Evolutionary conservation across 2,329 filamentous ascomycete species (phyloP).

Genomic region (Macrophomina pseudophaseolina): DNA sequence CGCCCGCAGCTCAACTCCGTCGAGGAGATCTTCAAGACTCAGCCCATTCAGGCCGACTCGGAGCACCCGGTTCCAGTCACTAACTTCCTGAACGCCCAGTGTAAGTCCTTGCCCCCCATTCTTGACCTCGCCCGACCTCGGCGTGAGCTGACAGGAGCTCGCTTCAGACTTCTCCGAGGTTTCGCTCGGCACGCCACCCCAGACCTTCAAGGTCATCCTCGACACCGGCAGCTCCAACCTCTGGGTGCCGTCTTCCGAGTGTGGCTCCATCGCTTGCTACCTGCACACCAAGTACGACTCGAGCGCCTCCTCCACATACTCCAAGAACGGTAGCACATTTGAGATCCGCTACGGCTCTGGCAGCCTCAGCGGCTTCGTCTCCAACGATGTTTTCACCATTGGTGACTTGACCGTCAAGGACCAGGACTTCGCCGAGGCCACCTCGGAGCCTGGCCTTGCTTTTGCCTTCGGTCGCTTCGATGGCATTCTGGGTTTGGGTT

Average conservation of each 20-base stretch:
- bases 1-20: constrained; percentile 64
- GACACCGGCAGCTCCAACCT: constrained; percentile 99
- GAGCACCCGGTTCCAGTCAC: constrained; percentile 84
- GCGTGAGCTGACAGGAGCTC: constrained; percentile 13
- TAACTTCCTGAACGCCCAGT: constrained; percentile 99
- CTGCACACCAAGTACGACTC: constrained; percentile 97
- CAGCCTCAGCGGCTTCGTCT: constrained; percentile 90
- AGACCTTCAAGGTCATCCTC: constrained; percentile 97
- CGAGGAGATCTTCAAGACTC: constrained; percentile 80
- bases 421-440: constrained; percentile 96
- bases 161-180: constrained; percentile 92
- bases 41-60: constrained; percentile 68
- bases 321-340: constrained; percentile 91
- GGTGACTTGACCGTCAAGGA: constrained; percentile 86
- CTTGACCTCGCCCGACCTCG: background rate
- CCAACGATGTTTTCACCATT: constrained; percentile 83
- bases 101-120: constrained; percentile 62
- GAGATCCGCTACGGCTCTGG: constrained; percentile 96
- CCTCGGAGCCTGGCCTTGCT: constrained; percentile 90
- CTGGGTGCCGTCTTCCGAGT: constrained; percentile 92
- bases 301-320: constrained; percentile 83
- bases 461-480: constrained; percentile 98
- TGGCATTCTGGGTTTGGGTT: constrained; percentile 93
- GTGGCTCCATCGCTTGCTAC: constrained; percentile 96
- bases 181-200: constrained; percentile 85